Conservation (phyloP, 257 asterid genomes). For the Craterostigma plantagineum region DNA sequence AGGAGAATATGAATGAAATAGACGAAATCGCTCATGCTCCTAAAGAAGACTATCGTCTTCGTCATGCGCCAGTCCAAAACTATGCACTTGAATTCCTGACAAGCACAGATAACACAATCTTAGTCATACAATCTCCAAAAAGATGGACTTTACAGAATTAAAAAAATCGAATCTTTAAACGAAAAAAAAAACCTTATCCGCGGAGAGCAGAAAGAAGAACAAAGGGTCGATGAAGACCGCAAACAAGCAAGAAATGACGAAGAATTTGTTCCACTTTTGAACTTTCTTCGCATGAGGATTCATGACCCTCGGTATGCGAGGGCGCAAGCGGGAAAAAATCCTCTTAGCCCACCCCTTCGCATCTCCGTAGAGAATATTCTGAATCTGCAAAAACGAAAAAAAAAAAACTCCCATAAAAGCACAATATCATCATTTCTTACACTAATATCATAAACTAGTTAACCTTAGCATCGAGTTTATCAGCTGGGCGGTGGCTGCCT, state of each 20-base stretch:
- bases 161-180: not conserved
- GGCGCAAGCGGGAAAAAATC: slow-evolving; percentile 18
- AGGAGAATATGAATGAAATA: slow-evolving; percentile 66
- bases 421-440: no score
- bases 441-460: slow-evolving; percentile 2
- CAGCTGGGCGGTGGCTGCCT: no score
- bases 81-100: slow-evolving; percentile 56
- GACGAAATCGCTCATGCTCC: slow-evolving; percentile 65
- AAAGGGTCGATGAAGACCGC: slow-evolving; percentile 68
- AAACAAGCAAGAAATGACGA: slow-evolving; percentile 39
- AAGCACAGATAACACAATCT: slow-evolving; percentile 2
- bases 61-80: slow-evolving; percentile 39
- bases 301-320: slow-evolving; percentile 59
- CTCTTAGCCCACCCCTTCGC: slow-evolving; percentile 58
- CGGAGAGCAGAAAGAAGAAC: slow-evolving; percentile 57
- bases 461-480: slow-evolving; percentile 52
- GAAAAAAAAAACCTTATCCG: slow-evolving; percentile 28
- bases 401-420: not conserved
- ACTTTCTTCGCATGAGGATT: slow-evolving; percentile 64
- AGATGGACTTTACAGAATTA: no score
- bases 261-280: slow-evolving; percentile 68
- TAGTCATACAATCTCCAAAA: not conserved
- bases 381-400: slow-evolving; percentile 39
- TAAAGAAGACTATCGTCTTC: slow-evolving; percentile 32
- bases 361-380: slow-evolving; percentile 42